A percentile compares a stretch with the other conserved stretches of the same genome.
Conservation (phyloP, 2,329 filamentous ascomycete genomes). For the Curvularia spicifera region DNA sequence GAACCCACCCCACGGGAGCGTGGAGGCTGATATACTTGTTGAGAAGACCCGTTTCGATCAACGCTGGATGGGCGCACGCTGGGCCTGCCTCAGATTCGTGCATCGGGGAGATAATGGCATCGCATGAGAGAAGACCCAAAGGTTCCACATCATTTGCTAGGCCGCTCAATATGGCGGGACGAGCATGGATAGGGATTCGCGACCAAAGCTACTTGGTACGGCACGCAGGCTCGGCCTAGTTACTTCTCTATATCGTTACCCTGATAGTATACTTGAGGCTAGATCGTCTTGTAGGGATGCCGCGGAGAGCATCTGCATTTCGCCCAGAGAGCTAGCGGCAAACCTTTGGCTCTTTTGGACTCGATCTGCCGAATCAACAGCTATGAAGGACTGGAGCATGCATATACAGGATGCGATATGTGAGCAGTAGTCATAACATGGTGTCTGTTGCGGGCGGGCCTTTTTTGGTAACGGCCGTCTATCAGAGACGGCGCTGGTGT, state of each 20-base stretch:
- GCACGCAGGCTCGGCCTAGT: slow-evolving; percentile 39
- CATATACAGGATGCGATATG: slow-evolving; percentile 26
- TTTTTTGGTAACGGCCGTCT: slow-evolving; percentile 30
- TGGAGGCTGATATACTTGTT: slow-evolving; percentile 50
- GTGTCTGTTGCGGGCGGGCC: slow-evolving; percentile 26
- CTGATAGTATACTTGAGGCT: slow-evolving; percentile 40
- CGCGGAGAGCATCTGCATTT: slow-evolving; percentile 26
- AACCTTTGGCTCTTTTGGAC: slow-evolving; percentile 27
- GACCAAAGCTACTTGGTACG: slow-evolving; percentile 36
- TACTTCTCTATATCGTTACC: slow-evolving; percentile 47
- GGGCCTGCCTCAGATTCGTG: slow-evolving; percentile 41
- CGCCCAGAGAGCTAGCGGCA: slow-evolving; percentile 23
- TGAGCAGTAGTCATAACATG: slow-evolving; percentile 32
- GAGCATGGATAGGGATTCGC: slow-evolving; percentile 46
- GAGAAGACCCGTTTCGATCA: slow-evolving; percentile 34
- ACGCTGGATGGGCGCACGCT: slow-evolving; percentile 37
- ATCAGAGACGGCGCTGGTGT: slow-evolving; percentile 34
- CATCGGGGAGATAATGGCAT: slow-evolving; percentile 49
- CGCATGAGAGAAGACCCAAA: slow-evolving; percentile 38
- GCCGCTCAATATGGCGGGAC: slow-evolving; percentile 46
- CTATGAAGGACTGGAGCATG: slow-evolving; percentile 33
- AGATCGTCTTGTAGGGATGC: slow-evolving; percentile 41
- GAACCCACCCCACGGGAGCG: slow-evolving; percentile 47
- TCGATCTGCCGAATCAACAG: slow-evolving; percentile 44
- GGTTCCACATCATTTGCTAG: slow-evolving; percentile 49